These are phyloP conservation scores for Epichloe brachyelytri DNA, from an alignment of 2,329 filamentous ascomycete species.

Conservation along the genomic window DNA sequence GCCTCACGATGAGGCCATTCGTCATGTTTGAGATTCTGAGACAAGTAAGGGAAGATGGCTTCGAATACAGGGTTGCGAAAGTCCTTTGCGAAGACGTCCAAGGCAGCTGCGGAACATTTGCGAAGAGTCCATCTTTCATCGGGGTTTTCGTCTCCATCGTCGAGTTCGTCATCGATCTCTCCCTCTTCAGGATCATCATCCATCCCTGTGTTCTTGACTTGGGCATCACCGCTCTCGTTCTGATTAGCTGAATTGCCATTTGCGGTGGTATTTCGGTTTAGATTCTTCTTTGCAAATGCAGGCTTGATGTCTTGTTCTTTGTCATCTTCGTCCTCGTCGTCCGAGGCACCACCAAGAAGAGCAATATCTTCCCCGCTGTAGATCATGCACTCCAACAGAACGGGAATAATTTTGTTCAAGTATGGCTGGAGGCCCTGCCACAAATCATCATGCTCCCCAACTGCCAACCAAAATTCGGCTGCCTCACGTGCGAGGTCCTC, in stretches of 20 bases:
- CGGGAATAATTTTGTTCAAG: constrained; percentile 74
- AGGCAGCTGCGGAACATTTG: constrained; percentile 90
- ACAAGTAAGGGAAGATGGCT: constrained; percentile 83
- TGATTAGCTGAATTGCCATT: constrained; percentile 25
- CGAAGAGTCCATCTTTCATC: constrained; percentile 92
- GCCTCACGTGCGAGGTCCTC: constrained; percentile 87
- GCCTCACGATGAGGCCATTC: constrained; percentile 92
- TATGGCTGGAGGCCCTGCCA: constrained; percentile 66
- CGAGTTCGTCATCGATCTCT: constrained; percentile 60
- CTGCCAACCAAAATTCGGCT: constrained; percentile 92
- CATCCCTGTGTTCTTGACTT: constrained; percentile 42
- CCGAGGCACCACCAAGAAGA: constrained; percentile 67
- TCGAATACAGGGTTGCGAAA: constrained; percentile 83
- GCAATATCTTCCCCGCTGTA: constrained; percentile 91
- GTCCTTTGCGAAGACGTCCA: constrained; percentile 86
- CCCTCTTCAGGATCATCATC: constrained; percentile 82
- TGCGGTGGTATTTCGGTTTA: constrained; percentile 46
- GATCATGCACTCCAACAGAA: constrained; percentile 87
- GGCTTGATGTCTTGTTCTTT: constrained; percentile 84
- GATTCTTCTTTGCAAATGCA: constrained; percentile 63
- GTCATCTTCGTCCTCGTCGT: constrained; percentile 88
- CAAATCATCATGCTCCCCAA: constrained; percentile 75
- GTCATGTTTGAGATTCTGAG: constrained; percentile 71
- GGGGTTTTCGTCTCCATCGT: constrained; percentile 68
- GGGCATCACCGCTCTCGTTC: constrained; percentile 24